These are phyloP conservation scores for Lyophyllum shimeji DNA, from an alignment of 768 basidiomycete genomes.

Conservation along the genomic window DNA sequence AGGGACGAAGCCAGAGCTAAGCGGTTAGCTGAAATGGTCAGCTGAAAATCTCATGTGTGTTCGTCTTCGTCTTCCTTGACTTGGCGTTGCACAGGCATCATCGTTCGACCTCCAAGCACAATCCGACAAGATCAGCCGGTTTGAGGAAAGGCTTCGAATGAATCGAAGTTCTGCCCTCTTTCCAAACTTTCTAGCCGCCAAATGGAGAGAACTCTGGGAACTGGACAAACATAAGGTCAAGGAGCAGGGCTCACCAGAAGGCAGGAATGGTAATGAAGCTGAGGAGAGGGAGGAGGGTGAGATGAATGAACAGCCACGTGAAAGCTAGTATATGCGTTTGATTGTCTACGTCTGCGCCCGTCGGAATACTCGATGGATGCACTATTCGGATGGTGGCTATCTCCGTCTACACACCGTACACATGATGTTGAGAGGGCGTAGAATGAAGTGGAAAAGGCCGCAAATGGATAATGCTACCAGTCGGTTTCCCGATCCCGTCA, in stretches of 20 bases:
- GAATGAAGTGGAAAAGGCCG: not conserved
- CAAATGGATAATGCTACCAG: not conserved
- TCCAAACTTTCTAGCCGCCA: constrained; percentile 60
- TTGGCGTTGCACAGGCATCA: constrained; percentile 32
- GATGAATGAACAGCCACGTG: constrained; percentile 19
- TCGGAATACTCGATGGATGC: not conserved
- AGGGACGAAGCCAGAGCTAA: constrained; percentile 66
- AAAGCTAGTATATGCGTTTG: not conserved
- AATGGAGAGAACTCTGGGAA: constrained; percentile 55
- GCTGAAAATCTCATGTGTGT: constrained; percentile 17
- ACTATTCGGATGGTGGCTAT: not conserved
- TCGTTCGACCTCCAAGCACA: constrained; percentile 60
- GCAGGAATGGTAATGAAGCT: constrained; percentile 24
- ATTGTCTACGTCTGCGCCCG: not conserved
- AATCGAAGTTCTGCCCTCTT: constrained; percentile 56
- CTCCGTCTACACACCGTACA: not conserved
- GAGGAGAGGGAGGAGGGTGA: constrained; percentile 42
- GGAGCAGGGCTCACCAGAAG: constrained; percentile 29
- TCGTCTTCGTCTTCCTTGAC: not conserved
- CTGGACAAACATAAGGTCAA: constrained; percentile 33
- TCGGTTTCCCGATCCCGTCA: not conserved
- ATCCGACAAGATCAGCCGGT: constrained; percentile 58
- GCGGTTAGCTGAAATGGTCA: constrained; percentile 53
- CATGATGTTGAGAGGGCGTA: not conserved
- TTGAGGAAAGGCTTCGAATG: constrained; percentile 54